Base-by-base conservation (phyloP, 2,329 filamentous ascomycete genomes). In the Thielaviopsis musarum region DNA sequence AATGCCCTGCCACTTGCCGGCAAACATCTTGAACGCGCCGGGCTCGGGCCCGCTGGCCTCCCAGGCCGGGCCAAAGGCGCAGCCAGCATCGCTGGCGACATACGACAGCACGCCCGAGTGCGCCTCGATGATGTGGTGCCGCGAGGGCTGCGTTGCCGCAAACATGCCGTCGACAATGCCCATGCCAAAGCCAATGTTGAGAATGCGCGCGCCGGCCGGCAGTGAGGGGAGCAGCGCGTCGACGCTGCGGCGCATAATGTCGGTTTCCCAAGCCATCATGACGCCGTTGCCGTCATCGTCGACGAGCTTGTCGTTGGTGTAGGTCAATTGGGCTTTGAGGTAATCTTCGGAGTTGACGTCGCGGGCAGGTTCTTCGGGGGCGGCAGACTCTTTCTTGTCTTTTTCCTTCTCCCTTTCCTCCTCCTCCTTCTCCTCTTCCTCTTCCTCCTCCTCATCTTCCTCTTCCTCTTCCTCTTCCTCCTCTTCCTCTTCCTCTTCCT, bases 261-360 rank as follows among this genome's bases (percentile, higher is more conserved):
- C 81, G 1, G 84, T 86, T 71, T 95, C 89, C 89, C 89, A 95
- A 48, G 84, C 79, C 89, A 95, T 95, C 89, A 95, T 95, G 53
- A 95, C 87, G 57, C 87, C 88, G 69, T 95, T 95, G 63, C 82
- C 78, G 64, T 83, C 80, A 3, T 81, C 77, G 67, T 93, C 88
- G 6, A 93, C 77, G 2, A 93, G 78, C 62, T 84, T 84, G 63
- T 78, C 78, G 60, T 79, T 74, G 55, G 78, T 76, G 70, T 87
- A 85, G 15, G 78, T 83, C 22, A 89, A 74, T 26, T 77, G 73
- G 0, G 84, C 86, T 54, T 79, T 77, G 53, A 91, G 79, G 67
- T 90, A 91, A 49, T 81, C 77, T 53, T 80, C 77, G 66, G 79
- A 85, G 55, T 80, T 83, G 62, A 86, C 80, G 30, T 74, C 68